Percentiles rank a stretch among this genome's conserved stretches.
Conservation (phyloP, 768 basidiomycete species). For the Russula emetica region DNA sequence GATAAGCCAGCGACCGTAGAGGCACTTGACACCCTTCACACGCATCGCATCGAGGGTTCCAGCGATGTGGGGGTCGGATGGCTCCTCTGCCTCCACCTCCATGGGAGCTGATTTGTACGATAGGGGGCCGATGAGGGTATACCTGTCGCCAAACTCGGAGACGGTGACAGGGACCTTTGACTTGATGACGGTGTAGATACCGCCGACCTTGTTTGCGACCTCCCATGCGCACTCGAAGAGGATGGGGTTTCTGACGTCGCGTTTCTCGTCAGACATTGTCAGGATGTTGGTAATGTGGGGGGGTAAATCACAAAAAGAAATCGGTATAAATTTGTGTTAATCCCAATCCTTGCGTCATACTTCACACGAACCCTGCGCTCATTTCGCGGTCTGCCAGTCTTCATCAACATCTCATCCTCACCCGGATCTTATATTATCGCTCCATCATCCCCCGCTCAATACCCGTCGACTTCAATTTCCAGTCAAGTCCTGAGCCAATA, state of each 20-base stretch:
- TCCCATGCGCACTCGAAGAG: slow-evolving; percentile 98
- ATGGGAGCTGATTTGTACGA: slow-evolving; percentile 98
- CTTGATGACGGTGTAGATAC: slow-evolving; percentile 99
- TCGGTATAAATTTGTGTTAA: slow-evolving; percentile 5
- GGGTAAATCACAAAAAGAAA: not conserved
- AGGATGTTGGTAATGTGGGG: slow-evolving; percentile 12
- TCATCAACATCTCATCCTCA: not conserved
- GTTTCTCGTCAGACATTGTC: slow-evolving; percentile 40
- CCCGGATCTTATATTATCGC: not conserved
- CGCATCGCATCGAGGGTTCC: slow-evolving; percentile 78
- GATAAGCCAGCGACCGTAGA: slow-evolving; percentile 98
- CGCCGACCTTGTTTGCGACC: slow-evolving; percentile 98
- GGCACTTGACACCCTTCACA: slow-evolving; percentile 82
- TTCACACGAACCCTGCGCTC: slow-evolving; percentile 20
- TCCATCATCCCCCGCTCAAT: not conserved
- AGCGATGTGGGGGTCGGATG: slow-evolving; percentile 74
- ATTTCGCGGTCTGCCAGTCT: slow-evolving; percentile 1
- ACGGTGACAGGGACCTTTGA: slow-evolving; percentile 99
- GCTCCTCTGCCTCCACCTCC: slow-evolving; percentile 96
- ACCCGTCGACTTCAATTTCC: not conserved
- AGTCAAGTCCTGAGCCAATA: not conserved
- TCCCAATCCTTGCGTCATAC: slow-evolving; percentile 19
- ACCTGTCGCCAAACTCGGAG: slow-evolving; percentile 91
- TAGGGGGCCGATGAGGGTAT: slow-evolving; percentile 95
- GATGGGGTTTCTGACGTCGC: slow-evolving; percentile 73